Evolutionary conservation across 2,329 filamentous ascomycete species (phyloP).

Genomic region (Karstenula rhodostoma): DNA sequence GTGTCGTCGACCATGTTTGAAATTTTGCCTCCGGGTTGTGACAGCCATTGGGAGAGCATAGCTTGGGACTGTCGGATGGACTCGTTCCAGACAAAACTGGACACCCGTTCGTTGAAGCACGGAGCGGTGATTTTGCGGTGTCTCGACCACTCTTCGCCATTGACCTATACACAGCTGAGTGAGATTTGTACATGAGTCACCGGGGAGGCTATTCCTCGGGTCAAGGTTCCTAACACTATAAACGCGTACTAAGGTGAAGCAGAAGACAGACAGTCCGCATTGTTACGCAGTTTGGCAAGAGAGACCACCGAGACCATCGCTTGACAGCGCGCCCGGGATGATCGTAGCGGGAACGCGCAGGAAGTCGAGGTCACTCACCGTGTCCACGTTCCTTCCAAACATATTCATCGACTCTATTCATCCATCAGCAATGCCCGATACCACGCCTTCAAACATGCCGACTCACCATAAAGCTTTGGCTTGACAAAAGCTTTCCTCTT

Average conservation of each 20-base stretch:
- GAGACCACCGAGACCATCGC: too few species aligned
- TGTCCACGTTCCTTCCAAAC: constrained; percentile 32
- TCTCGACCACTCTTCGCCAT: constrained; percentile 51
- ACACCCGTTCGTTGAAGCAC: constrained; percentile 56
- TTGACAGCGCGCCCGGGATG: too few species aligned
- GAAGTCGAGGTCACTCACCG: constrained; percentile 19
- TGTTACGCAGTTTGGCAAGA: too few species aligned
- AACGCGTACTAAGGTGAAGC: neutral
- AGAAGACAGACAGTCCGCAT: neutral
- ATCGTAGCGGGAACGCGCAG: too few species aligned
- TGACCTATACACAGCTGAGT: constrained; percentile 13
- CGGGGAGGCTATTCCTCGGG: too few species aligned
- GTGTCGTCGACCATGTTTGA: constrained; percentile 41
- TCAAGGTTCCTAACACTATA: too few species aligned
- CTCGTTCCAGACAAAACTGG: constrained; percentile 62
- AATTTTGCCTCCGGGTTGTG: constrained; percentile 31
- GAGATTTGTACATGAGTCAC: neutral
- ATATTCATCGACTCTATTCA: constrained; percentile 24
- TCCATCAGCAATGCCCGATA: neutral
- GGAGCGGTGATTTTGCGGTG: constrained; percentile 54
- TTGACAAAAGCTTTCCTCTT: constrained; percentile 34
- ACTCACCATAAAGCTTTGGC: constrained; percentile 26
- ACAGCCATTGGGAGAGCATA: constrained; percentile 30
- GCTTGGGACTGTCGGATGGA: constrained; percentile 63
- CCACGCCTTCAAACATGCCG: constrained; percentile 14